Evolutionary conservation across 495 filamentous ascomycete species (phyloP).

Genomic region (Podospora tetraspora): DNA sequence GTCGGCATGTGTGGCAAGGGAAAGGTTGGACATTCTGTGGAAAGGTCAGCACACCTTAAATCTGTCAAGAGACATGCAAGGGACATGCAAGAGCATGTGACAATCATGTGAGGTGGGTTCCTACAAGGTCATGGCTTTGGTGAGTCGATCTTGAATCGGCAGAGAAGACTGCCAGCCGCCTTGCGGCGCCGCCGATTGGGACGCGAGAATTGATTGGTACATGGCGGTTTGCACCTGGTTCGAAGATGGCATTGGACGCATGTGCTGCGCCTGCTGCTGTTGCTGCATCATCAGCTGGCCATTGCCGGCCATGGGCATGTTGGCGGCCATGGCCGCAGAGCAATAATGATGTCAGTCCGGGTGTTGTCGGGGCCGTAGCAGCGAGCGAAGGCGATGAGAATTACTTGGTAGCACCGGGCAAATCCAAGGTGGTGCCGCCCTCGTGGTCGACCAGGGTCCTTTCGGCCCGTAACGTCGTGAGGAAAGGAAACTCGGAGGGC

Average conservation of each 20-base stretch:
- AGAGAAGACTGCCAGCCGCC: conserved; percentile 34
- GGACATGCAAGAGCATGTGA: not conserved
- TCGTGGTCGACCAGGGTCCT: too few species aligned
- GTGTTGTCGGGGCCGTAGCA: not conserved
- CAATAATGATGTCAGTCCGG: conserved; percentile 16
- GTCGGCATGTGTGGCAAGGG: conserved; percentile 24
- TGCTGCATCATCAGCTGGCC: conserved; percentile 35
- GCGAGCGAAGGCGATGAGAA: not conserved
- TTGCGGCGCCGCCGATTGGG: conserved; percentile 18
- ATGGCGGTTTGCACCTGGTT: conserved; percentile 17
- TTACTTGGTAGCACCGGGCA: too few species aligned
- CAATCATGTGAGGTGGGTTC: conserved; percentile 2
- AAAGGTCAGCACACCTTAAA: conserved; percentile 12
- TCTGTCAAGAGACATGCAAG: not conserved
- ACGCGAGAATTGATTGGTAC: conserved; percentile 12
- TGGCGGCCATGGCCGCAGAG: conserved; percentile 46
- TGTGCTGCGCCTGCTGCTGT: conserved; percentile 16
- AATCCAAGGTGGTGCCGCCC: too few species aligned
- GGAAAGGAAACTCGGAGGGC: not conserved
- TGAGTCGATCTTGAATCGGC: conserved; percentile 26
- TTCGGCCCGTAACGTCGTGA: too few species aligned
- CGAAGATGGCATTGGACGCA: too few species aligned
- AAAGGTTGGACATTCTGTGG: conserved; percentile 36
- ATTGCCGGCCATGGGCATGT: conserved; percentile 39
- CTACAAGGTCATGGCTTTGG: conserved; percentile 35